phyloP scores from a whole-genome alignment of 768 basidiomycete species.

The Scleroderma citrinum region DNA sequence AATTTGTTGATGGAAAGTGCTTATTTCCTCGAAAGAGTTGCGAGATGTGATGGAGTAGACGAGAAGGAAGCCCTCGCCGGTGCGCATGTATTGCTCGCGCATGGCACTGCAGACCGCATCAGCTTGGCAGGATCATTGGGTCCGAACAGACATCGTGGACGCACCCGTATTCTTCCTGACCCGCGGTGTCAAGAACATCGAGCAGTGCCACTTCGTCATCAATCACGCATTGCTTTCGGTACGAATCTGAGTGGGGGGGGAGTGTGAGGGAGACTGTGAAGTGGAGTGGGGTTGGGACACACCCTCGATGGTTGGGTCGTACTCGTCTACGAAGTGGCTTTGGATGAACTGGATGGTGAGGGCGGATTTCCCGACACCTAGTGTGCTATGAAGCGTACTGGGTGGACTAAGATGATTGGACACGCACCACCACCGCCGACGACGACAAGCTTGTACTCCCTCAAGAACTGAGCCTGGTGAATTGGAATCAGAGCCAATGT shows the following conservation, averaged over 20 bases:
- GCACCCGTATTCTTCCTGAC: constrained; percentile 97
- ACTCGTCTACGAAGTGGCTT: constrained; percentile 89
- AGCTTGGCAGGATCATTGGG: constrained; percentile 3
- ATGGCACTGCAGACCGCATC: constrained; percentile 60
- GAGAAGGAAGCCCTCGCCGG: constrained; percentile 95
- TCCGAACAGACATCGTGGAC: constrained; percentile 25
- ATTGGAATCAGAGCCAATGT: neutral
- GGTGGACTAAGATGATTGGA: constrained; percentile 18
- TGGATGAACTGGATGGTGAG: constrained; percentile 99
- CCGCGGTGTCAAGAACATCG: constrained; percentile 95
- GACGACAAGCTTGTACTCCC: constrained; percentile 98
- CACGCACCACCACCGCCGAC: constrained; percentile 91
- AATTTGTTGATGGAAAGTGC: constrained; percentile 93
- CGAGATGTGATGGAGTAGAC: constrained; percentile 99
- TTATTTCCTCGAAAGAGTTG: constrained; percentile 96
- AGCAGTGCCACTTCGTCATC: constrained; percentile 98
- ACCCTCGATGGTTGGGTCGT: constrained; percentile 95
- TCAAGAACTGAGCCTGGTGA: constrained; percentile 74
- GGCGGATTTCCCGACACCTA: constrained; percentile 71
- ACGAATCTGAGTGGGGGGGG: constrained; percentile 64
- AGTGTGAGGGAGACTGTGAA: neutral
- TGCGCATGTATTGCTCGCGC: constrained; percentile 99
- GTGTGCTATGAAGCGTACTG: neutral
- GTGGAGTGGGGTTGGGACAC: constrained; percentile 7
- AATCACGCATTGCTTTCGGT: constrained; percentile 94